Base-by-base conservation (phyloP, 2,329 filamentous ascomycete genomes). In the Zymoseptoria brevis region DNA sequence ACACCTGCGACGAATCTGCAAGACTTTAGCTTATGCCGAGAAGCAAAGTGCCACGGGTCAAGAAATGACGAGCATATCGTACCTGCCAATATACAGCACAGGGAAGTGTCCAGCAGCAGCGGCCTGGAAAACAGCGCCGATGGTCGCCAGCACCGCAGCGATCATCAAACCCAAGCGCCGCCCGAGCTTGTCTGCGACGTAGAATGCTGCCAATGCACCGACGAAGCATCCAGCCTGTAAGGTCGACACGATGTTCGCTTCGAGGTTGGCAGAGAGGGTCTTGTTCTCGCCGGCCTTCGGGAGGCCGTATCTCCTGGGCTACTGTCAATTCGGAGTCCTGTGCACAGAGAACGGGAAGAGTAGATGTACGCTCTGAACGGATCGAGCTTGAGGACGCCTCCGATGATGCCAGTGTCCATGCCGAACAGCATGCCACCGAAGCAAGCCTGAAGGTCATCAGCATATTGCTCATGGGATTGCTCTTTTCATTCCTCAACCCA, bases 61-160 rank as follows among this genome's bases (percentile, higher is more conserved):
- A 45, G 16, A 45, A 11, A 45, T 7, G 16, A 2, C 16, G 16
- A n/a, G 16, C 13, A 16, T n/a, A 5, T 1, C 16, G 16, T 77
- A 19, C 53, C 57, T 56, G 16, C 63, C 63, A 52, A 64, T 61
- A 41, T 64, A 65, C 55, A 65, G 54, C 8, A 65, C 63, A 1
- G 60, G 55, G 30, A 65, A 65, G 29, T 65, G 57, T 11, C 63
- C 63, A 11, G 55, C 58, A 9, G 87, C 83, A 6, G 82, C 83
- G 48, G 87, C 84, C 73, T 92, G 88, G 60, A 90, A 82, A 62
- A 89, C 81, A 53, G 87, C 87, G 57, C 88, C 88, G 60, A 90
- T 73, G 60, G 81, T 84, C 57, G 90, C 79, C 50, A 76, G 79
- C 0, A 55, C 22, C 45, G 86, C 80, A 48, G 86, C 81, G 54